A percentile compares a stretch with the other conserved stretches of the same genome.
Conservation (phyloP, 2,329 filamentous ascomycete genomes). For the Corinectria fuckeliana region DNA sequence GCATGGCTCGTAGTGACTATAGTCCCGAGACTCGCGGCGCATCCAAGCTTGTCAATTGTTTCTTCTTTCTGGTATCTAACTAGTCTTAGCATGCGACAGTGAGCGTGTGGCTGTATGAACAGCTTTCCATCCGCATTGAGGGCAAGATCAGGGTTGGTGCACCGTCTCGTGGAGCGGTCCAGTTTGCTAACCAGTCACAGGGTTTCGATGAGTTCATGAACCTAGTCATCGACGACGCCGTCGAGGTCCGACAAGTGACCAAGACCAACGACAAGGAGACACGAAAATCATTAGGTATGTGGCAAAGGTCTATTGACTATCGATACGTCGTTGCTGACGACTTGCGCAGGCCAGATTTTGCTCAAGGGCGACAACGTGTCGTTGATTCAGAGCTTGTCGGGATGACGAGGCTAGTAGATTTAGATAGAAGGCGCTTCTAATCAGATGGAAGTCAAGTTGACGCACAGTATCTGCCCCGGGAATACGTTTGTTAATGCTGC, state of each 20-base stretch:
- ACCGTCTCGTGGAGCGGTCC: not conserved
- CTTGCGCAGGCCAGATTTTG: slow-evolving; percentile 76
- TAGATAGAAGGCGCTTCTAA: too few relatives aligned
- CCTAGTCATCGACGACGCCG: slow-evolving; percentile 91
- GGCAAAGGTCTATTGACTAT: not conserved
- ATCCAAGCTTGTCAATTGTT: not conserved
- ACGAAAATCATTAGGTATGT: slow-evolving; percentile 77
- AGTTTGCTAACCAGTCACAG: slow-evolving; percentile 51
- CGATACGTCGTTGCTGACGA: slow-evolving; percentile 30
- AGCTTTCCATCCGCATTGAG: slow-evolving; percentile 91
- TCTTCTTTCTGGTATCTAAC: slow-evolving; percentile 28
- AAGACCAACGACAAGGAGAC: slow-evolving; percentile 80
- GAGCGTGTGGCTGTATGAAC: slow-evolving; percentile 96
- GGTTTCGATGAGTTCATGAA: slow-evolving; percentile 99
- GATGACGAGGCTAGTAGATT: slow-evolving; percentile 33
- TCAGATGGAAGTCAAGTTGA: too few relatives aligned
- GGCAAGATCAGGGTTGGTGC: slow-evolving; percentile 88
- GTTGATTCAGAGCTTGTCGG: slow-evolving; percentile 68
- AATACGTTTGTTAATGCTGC: too few relatives aligned
- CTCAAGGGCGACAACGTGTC: slow-evolving; percentile 90
- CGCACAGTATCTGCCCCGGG: too few relatives aligned
- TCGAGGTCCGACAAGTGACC: slow-evolving; percentile 86
- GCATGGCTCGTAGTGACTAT: not conserved
- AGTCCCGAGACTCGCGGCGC: not conserved
- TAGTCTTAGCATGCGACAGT: slow-evolving; percentile 74